These are phyloP conservation scores for Yamadazyma kanchanaburiensis DNA, from an alignment of 1,139 yeast species.

Conservation along the genomic window DNA sequence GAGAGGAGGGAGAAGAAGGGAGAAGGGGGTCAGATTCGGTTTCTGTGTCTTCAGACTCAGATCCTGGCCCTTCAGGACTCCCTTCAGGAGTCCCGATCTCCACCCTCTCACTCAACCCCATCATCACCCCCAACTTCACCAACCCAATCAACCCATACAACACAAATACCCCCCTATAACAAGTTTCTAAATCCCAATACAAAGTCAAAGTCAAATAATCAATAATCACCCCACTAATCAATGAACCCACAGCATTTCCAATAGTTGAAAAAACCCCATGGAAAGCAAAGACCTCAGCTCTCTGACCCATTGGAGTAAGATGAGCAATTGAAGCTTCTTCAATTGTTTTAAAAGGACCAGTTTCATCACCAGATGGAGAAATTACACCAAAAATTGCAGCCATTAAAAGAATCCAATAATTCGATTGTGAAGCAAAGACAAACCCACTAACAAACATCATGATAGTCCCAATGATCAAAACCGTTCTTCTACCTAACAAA, in stretches of 20 bases:
- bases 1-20: conserved; percentile 9
- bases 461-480: conserved; percentile 61
- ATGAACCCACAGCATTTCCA: conserved; percentile 77
- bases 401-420: conserved; percentile 51
- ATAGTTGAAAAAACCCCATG: conserved; percentile 65
- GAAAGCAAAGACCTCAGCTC: conserved; percentile 76
- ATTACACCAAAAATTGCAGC: conserved; percentile 65
- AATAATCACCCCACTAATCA: conserved; percentile 59
- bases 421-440: conserved; percentile 49
- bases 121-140: conserved; percentile 51
- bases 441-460: conserved; percentile 73
- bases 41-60: too few relatives aligned
- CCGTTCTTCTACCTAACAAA: conserved; percentile 63
- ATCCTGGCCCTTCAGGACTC: too few relatives aligned
- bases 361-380: conserved; percentile 89
- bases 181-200: conserved; percentile 30
- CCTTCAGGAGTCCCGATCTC: conserved; percentile 34
- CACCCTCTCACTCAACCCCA: conserved; percentile 51
- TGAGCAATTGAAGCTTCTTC: conserved; percentile 89
- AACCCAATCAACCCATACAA: conserved; percentile 57
- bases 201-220: conserved; percentile 35
- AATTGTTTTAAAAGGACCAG: conserved; percentile 87
- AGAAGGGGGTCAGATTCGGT: conserved; percentile 4
- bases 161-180: conserved; percentile 59
- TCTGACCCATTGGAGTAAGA: conserved; percentile 58